A percentile compares a stretch with the other conserved stretches of the same genome.
Evolutionary conservation across 2,329 filamentous ascomycete genomes (phyloP).

Genomic region (Ilyonectria destructans): DNA sequence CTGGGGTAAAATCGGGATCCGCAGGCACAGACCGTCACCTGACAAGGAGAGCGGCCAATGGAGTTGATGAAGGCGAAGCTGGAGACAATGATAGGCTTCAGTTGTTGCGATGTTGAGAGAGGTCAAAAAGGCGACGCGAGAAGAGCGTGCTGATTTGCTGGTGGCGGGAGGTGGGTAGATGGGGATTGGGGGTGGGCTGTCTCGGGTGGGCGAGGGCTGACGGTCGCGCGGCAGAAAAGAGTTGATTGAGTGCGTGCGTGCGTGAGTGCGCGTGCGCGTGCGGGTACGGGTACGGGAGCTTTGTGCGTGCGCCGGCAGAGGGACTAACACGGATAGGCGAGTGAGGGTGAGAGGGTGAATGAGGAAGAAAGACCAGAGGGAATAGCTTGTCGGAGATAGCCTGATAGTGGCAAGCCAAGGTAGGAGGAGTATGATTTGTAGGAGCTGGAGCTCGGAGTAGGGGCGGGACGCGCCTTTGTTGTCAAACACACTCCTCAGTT

Average conservation of each 20-base stretch:
- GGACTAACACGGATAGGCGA: conserved; percentile 26
- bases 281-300: neutral
- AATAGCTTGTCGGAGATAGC: conserved; percentile 2
- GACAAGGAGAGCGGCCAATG: conserved; percentile 66
- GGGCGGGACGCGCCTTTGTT: conserved; percentile 28
- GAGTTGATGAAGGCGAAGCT: conserved; percentile 58
- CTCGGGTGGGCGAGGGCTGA: conserved; percentile 48
- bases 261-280: conserved; percentile 5
- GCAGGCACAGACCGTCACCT: conserved; percentile 65
- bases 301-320: conserved; percentile 22
- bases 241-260: conserved; percentile 27
- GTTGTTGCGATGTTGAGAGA: conserved; percentile 58
- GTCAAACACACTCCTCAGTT: conserved; percentile 18
- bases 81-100: conserved; percentile 69
- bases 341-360: neutral
- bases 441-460: neutral
- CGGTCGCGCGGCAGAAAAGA: conserved; percentile 44
- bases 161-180: conserved; percentile 49
- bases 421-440: neutral
- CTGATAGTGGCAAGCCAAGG: neutral
- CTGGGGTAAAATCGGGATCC: conserved; percentile 52
- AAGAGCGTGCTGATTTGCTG: conserved; percentile 69
- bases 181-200: conserved; percentile 49
- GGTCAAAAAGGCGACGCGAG: conserved; percentile 53
- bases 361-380: neutral